These are phyloP conservation scores for Puccinellia tenuiflora DNA, from an alignment of 176 grass and related monocot genomes.

Conservation along the genomic window DNA sequence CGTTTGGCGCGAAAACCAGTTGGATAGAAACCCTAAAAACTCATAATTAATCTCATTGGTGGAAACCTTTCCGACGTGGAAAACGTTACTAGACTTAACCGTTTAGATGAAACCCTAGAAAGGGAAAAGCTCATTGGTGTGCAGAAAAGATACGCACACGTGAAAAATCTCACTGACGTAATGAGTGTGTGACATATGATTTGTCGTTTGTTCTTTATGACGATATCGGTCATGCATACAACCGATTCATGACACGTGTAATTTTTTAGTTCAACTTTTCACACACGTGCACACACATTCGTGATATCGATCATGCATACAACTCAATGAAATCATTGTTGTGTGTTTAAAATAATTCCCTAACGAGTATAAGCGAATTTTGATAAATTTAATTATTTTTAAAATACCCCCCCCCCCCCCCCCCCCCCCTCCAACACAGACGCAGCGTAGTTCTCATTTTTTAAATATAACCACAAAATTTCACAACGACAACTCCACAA, in stretches of 20 bases:
- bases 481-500: background rate
- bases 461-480: background rate
- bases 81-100: background rate
- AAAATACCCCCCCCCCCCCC: too few relatives aligned
- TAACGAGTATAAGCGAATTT: background rate
- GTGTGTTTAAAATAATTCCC: background rate
- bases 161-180: background rate
- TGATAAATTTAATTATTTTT: background rate
- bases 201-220: background rate
- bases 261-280: background rate
- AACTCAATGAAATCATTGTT: too few relatives aligned
- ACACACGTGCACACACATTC: background rate
- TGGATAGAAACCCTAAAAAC: background rate
- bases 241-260: background rate
- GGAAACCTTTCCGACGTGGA: background rate
- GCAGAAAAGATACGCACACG: background rate
- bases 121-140: background rate
- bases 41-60: background rate
- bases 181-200: background rate
- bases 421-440: too few relatives aligned
- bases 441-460: background rate
- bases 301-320: too few relatives aligned
- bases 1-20: background rate
- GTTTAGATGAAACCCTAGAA: background rate
- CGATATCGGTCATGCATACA: background rate